Conservation (phyloP, 2,329 filamentous ascomycete genomes). For the Aspergillus sp. region DNA sequence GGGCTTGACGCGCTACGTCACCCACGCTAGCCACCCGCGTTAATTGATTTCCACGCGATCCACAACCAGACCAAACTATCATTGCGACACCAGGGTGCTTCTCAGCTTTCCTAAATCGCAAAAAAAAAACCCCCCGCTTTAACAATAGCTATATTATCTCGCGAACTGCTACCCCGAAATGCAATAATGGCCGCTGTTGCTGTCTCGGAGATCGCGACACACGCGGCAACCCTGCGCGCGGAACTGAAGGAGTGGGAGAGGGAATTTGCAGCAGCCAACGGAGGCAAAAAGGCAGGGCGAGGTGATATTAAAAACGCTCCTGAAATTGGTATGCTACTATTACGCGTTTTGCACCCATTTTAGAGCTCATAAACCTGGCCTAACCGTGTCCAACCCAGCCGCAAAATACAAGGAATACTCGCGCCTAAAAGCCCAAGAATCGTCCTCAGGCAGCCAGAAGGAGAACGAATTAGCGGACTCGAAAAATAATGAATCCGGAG, state of each 20-base stretch:
- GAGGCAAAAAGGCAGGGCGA: conserved; percentile 45
- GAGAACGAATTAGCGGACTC: conserved; percentile 7
- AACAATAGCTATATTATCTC: not conserved
- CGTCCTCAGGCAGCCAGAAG: conserved; percentile 20
- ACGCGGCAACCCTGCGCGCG: conserved; percentile 37
- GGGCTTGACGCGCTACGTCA: conserved; percentile 24
- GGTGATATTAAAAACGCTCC: conserved; percentile 49
- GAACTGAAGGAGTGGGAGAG: conserved; percentile 51
- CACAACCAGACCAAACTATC: not conserved
- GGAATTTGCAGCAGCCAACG: conserved; percentile 42
- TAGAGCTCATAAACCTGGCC: not conserved
- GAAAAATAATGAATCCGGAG: conserved; percentile 17
- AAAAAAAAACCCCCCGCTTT: not conserved
- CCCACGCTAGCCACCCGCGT: conserved; percentile 20
- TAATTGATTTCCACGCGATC: conserved; percentile 28
- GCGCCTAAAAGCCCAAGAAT: conserved; percentile 39
- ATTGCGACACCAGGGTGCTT: not conserved
- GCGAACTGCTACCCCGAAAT: conserved; percentile 7
- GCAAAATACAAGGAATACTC: conserved; percentile 51
- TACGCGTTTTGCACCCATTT: not conserved
- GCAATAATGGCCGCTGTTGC: conserved; percentile 28
- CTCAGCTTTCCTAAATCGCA: not conserved
- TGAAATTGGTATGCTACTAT: conserved; percentile 39
- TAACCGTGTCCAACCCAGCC: conserved; percentile 27
- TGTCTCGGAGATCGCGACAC: conserved; percentile 24